Conservation (phyloP, 2,329 filamentous ascomycete species). For the Fusarium poae region DNA sequence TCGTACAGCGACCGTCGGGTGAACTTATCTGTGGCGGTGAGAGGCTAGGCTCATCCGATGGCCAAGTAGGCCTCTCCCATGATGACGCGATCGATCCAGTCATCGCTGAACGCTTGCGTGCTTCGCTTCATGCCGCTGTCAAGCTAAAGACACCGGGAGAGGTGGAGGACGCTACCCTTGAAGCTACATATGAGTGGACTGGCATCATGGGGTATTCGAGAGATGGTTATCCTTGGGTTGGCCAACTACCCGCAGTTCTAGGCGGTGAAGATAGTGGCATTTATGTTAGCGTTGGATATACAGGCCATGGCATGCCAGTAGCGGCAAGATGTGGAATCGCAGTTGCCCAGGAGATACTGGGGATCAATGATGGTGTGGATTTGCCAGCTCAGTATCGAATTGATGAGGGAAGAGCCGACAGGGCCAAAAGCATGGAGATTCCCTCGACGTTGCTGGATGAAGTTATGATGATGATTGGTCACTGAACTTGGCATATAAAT, state of each 20-base stretch:
- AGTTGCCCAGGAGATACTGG: constrained; percentile 70
- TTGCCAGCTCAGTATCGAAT: constrained; percentile 60
- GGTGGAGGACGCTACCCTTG: constrained; percentile 60
- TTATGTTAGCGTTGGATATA: constrained; percentile 76
- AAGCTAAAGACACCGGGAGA: constrained; percentile 54
- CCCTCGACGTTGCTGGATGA: constrained; percentile 48
- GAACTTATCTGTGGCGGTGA: constrained; percentile 80
- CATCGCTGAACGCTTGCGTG: constrained; percentile 68
- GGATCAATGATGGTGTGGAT: constrained; percentile 55
- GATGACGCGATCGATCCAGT: constrained; percentile 69
- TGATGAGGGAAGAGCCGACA: constrained; percentile 51
- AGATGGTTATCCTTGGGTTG: constrained; percentile 79
- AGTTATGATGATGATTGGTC: constrained; percentile 42
- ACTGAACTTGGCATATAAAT: constrained; percentile 4
- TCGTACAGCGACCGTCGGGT: constrained; percentile 74
- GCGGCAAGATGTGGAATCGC: constrained; percentile 75
- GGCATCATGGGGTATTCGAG: constrained; percentile 83
- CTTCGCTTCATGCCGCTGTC: constrained; percentile 58
- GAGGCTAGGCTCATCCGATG: constrained; percentile 65
- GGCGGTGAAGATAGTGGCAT: constrained; percentile 64
- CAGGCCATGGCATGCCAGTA: constrained; percentile 83
- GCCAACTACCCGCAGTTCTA: constrained; percentile 67
- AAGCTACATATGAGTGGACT: constrained; percentile 76
- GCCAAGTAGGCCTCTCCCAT: constrained; percentile 66
- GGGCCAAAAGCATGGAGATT: constrained; percentile 39